Evolutionary conservation across 1,284 basidiomycete genomes (phyloP), one percentile per base, ranked within the genome.

Genomic region (Tylopilus sp.): DNA sequence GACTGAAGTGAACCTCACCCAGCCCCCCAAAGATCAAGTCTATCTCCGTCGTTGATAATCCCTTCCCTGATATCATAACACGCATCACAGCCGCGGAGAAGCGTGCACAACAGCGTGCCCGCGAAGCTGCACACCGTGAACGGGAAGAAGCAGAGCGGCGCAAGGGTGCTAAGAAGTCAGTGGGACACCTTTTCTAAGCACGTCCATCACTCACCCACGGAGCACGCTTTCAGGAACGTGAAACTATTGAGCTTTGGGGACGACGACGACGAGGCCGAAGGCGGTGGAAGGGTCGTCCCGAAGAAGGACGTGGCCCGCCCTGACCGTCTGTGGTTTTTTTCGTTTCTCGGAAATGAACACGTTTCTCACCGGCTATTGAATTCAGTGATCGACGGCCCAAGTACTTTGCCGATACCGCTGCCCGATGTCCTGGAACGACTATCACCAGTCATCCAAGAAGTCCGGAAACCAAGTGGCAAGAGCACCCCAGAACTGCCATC

Each of bases 1-100:
- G 41, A 43, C 49, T 52, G 34, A 55, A 35, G 25, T 33, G 11
- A 48, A n/a, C 28, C 2, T 12, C 7, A 38, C 39, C 1, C 52
- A 92, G 90, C 55, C 92, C 96, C 0, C 93, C 94, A 0, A 94
- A 90, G 63, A 91, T 99, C 64, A 86, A 84, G 55, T 80, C 78
- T 1, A 76, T 96, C 33, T 80, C 84, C 15, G 90, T 97, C 47
- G 64, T 94, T 13, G 92, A 97, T 49, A 96, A 97, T 63, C 95
- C 96, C 0, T 98, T 97, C 64, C 81, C 86, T 41, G 94, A 98
- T 63, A 96, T 98, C 56, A 79, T 94, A 25, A 95, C 96, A 1
- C 85, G 96, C n/a, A 97, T 97, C 55, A 99, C 96, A 0, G 92
- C 91, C 0, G 89, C 85, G 2, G 94, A 98, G 71, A 86, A 89